These are phyloP conservation scores for Paecilomyces variotii DNA, from an alignment of 2,329 filamentous ascomycete genomes.

Conservation along the genomic window DNA sequence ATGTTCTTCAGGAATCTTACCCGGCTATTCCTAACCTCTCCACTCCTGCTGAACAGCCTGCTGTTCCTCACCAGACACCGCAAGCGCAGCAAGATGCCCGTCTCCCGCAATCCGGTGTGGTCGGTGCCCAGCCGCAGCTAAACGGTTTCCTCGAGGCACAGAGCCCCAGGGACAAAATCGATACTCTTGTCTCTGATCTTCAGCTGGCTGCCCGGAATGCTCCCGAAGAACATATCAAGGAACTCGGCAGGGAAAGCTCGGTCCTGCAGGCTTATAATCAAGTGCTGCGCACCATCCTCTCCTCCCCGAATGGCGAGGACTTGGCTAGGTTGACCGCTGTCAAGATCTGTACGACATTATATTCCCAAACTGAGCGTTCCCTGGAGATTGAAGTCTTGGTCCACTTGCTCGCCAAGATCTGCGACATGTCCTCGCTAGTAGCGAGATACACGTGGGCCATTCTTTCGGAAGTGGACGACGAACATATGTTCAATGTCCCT, in stretches of 20 bases:
- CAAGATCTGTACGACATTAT: conserved; percentile 49
- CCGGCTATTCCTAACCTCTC: conserved; percentile 53
- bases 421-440: conserved; percentile 50
- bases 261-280: conserved; percentile 54
- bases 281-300: conserved; percentile 46
- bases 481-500: conserved; percentile 54
- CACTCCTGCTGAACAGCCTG: conserved; percentile 55
- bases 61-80: conserved; percentile 50
- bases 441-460: conserved; percentile 44
- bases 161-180: conserved; percentile 46
- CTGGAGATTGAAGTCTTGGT: conserved; percentile 58
- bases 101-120: conserved; percentile 29
- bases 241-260: conserved; percentile 46
- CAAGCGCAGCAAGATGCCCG: conserved; percentile 43
- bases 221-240: conserved; percentile 50
- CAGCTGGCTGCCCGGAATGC: conserved; percentile 50
- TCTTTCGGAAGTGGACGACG: conserved; percentile 47
- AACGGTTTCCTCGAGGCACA: conserved; percentile 55
- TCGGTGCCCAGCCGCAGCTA: conserved; percentile 40
- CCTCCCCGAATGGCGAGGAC: conserved; percentile 48
- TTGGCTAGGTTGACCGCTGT: conserved; percentile 49
- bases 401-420: conserved; percentile 54
- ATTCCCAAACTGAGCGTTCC: conserved; percentile 45
- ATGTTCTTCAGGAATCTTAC: conserved; percentile 56
- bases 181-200: conserved; percentile 49